Evolutionary conservation across 306 rosid genomes (phyloP), one percentile per base, ranked within the genome.

Genomic region (Vigna trinervia): DNA sequence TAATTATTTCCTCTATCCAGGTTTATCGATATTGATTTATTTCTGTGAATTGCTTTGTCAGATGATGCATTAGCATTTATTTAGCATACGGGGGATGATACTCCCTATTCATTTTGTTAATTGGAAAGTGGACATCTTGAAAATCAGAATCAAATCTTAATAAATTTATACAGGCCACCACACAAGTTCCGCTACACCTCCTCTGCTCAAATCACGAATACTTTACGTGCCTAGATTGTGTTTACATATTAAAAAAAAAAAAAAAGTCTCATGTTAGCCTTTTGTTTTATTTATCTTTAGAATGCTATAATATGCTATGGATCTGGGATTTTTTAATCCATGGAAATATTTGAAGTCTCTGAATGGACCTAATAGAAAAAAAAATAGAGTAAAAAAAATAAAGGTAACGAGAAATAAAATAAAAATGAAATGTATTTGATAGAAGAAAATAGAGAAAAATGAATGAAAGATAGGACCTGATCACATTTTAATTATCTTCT

Each of bases 1-100:
- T 19, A 46, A 73, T 64, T 71, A 81, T 69, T 80, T 30, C 81
- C 8, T 43, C 81, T 15, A 28, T 46, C 32, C 81, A 75, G 82
- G 80, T 83, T 57, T 61, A 62, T 8, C 2, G 2, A 45, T 76
- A 67, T 68, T 54, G 48, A 69, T 48, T 47, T 13, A 39, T 38
- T 78, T 45, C 43, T 73, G 77, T 4, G 13, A 30, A 73, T 72
- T 73, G 22, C 41, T 73, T 28, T 39, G 68, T 38, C 77, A 65
- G 66, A 76, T 48, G 62, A 64, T 78, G 76, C 34, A 41, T 77
- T 34, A 32, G 48, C 69, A 22, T 32, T 30, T 15, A 79, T 71
- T 58, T 63, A 36, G 26, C 47, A 15, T 8, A 3, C 46, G 38
- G 3, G 43, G 60, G 15, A 14, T 57, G 12, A 65, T 45, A 2